Evolutionary conservation across 257 asterid genomes (phyloP), one percentile per base, ranked within the genome.

Genomic region (Nicotiana tabacum): DNA sequence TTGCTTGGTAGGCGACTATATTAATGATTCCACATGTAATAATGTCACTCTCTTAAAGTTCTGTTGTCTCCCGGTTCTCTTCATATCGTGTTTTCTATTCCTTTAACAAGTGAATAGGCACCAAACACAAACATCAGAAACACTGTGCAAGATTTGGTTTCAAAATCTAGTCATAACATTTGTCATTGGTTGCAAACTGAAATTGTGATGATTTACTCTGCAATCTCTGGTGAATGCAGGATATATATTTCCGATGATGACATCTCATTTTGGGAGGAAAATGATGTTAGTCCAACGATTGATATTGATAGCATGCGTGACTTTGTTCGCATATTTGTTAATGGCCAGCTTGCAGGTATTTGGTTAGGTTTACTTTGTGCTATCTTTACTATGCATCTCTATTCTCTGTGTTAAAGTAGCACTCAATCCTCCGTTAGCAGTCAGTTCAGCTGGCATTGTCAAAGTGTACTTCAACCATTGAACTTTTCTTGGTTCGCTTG

Each of bases 231-330:
- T 78, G 51, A 80, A 65, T 87, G 91, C 95, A 95, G 99, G 88
- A 61, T 94, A 78, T 88, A 89, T 77, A 77, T 92, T 39, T 88
- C 97, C 77, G 91, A 88, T 60, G 95, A 92, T 33, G 96, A 93
- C 37, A 70, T 91, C 88, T 77, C 83, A 74, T 93, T 86, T 90
- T 95, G 99, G 98, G 90, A 90, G 87, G 91, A 91, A 85, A 91
- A 89, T 83, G 88, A 91, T 85, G 87, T 87, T 55, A 87, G 80
- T 81, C 97, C 97, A 37, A 87, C 85, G 56, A 95, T 95, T 84
- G 87, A 86, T 66, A 94, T 95, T 83, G 95, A 90, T 84, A 90
- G 97, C 97, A 90, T 95, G 95, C 97, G 99, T 39, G 99, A 94
- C 89, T 84, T 95, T 90, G 95, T 94, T 81, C 87, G 86, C 79